These are phyloP conservation scores for Choiromyces venosus DNA, from an alignment of 495 filamentous ascomycete genomes.

Conservation along the genomic window DNA sequence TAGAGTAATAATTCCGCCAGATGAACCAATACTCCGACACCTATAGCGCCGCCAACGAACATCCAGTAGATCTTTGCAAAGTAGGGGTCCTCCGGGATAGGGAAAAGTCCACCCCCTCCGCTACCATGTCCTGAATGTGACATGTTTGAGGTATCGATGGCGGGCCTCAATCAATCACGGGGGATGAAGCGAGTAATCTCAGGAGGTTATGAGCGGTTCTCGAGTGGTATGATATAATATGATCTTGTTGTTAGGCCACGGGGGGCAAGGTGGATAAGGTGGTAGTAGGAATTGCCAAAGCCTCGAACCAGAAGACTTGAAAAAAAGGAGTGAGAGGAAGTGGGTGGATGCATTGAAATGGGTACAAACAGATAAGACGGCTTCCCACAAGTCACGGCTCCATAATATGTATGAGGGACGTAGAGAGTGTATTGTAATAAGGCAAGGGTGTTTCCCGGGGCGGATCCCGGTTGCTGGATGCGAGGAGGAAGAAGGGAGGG, in stretches of 20 bases:
- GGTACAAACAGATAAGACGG: not conserved
- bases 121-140: conserved; percentile 20
- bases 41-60: conserved; percentile 54
- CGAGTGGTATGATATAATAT: not conserved
- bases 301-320: not conserved
- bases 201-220: not conserved
- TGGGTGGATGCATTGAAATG: not conserved
- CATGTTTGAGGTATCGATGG: conserved; percentile 12
- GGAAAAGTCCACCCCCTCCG: conserved; percentile 3
- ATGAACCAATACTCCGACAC: conserved; percentile 50
- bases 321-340: not conserved
- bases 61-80: conserved; percentile 58
- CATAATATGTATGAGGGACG: not conserved
- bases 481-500: not conserved
- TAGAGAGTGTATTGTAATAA: not conserved
- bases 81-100: conserved; percentile 38
- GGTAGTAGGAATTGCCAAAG: not conserved
- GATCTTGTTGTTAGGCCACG: not conserved
- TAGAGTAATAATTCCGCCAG: conserved; percentile 48
- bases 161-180: not conserved
- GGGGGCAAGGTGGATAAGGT: not conserved
- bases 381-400: not conserved
- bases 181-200: not conserved
- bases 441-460: not conserved
- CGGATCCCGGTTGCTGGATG: not conserved